Evolutionary conservation across 257 asterid species (phyloP).

Genomic region (Parsonsia alboflavescens): DNA sequence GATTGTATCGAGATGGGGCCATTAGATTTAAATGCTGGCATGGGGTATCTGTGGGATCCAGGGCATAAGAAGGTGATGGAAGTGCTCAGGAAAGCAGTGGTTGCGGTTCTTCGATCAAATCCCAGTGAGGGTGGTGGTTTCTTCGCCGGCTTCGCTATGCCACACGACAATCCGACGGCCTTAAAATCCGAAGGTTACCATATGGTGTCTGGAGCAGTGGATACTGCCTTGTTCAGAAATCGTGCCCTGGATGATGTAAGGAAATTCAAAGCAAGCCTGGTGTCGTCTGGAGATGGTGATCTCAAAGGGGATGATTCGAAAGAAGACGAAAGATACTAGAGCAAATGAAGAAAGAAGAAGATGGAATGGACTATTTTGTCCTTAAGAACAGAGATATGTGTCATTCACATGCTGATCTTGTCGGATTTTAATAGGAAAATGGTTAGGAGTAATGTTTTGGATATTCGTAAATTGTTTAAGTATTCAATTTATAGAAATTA

Average conservation of each 20-base stretch:
- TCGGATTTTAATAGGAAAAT: too few relatives aligned
- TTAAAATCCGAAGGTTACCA: constrained; percentile 63
- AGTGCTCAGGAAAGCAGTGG: constrained; percentile 53
- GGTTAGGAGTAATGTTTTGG: too few relatives aligned
- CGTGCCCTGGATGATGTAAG: constrained; percentile 69
- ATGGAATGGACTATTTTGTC: too few relatives aligned
- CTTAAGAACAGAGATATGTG: too few relatives aligned
- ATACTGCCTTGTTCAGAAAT: constrained; percentile 52
- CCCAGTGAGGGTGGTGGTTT: constrained; percentile 36
- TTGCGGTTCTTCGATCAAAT: constrained; percentile 34
- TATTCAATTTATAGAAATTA: too few relatives aligned
- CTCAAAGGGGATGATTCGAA: constrained; percentile 17
- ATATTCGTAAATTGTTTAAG: too few relatives aligned
- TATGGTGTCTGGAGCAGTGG: constrained; percentile 75
- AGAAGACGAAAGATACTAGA: constrained; percentile 76
- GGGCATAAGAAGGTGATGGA: constrained; percentile 77
- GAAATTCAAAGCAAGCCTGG: constrained; percentile 42
- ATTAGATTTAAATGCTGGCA: constrained; percentile 74
- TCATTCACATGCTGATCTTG: too few relatives aligned
- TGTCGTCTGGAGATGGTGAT: constrained; percentile 16
- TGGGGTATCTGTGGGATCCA: constrained; percentile 91
- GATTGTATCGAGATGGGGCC: constrained; percentile 89
- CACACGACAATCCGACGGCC: constrained; percentile 48
- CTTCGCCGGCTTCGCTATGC: constrained; percentile 75
- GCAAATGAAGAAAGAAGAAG: too few relatives aligned